Base-by-base conservation (phyloP, 2,329 filamentous ascomycete genomes). In the Colletotrichum truncatum region DNA sequence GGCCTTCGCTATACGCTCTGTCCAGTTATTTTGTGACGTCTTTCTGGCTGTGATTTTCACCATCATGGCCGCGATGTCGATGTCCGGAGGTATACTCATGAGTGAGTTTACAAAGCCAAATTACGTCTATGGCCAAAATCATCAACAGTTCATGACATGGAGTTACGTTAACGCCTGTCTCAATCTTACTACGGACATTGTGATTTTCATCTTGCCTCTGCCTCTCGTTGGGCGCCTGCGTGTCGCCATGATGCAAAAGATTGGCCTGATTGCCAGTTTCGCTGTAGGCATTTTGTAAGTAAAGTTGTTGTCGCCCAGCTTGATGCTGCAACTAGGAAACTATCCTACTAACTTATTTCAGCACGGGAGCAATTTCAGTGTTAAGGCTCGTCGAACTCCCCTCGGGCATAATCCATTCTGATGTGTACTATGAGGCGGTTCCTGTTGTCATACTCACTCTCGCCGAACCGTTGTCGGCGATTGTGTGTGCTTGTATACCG, bases 1-100 rank as follows among this genome's bases (percentile, higher is more conserved):
- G 9, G 70, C 77, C 11, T 75, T 73, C 8, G 64, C 64, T 0
- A 11, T 68, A 3, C 59, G 58, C 3, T 21, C 23, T 0, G 43
- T 68, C 10, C 52, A 32, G 12, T 11, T 48, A 0, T 53, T 67
- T 2, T 68, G 66, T 38, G 55, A 68, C 34, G 25, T 43, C 2
- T 26, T 64, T 8, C 21, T 67, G 1, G 49, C 21, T 2, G 36
- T 67, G 2, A 39, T 52, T 16, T 10, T 45, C 1, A 2, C 56
- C 2, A 23, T 52, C 5, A 8, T 38, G 12, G 10, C 45, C 16
- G 48, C 49, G 3, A 41, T 28, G 36, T n/a, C 64, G 2, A 41
- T 68, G 1, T 45, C 39, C 0, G 38, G 43, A 4, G 39, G 45
- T 1, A 11, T 58, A 4, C 6, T 49, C 1, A 38, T 25, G 16